Conservation (phyloP, 2,329 filamentous ascomycete genomes). For the Cordyceps cicadae region DNA sequence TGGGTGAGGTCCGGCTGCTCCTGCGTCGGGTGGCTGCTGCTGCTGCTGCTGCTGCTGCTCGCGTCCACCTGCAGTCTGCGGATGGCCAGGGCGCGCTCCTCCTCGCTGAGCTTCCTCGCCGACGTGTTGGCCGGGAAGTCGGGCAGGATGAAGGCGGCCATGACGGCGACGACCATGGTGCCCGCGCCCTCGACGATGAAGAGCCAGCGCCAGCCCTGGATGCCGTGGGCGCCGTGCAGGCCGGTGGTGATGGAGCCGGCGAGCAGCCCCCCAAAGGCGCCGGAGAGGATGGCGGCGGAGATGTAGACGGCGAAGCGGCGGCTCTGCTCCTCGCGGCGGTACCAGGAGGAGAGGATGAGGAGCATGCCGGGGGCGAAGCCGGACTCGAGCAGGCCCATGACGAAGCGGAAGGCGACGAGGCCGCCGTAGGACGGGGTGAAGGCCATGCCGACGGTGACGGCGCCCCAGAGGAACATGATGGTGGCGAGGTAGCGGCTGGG, state of each 20-base stretch:
- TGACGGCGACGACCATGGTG: constrained; percentile 54
- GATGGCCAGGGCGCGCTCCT: constrained; percentile 58
- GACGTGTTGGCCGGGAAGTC: constrained; percentile 64
- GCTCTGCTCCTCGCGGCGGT: constrained; percentile 46
- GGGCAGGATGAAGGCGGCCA: constrained; percentile 61
- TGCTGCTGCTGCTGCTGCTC: no score
- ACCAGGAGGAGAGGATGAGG: constrained; percentile 47
- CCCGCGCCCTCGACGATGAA: constrained; percentile 57
- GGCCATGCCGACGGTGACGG: constrained; percentile 44
- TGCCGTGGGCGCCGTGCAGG: constrained; percentile 54
- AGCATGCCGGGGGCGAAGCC: constrained; percentile 50
- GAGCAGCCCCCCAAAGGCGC: constrained; percentile 49
- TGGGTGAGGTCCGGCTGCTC: constrained; percentile 62
- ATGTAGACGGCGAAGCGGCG: constrained; percentile 48
- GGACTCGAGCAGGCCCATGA: constrained; percentile 47
- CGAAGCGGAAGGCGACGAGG: constrained; percentile 37
- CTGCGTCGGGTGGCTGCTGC: constrained; percentile 55
- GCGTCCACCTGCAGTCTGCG: constrained; percentile 57
- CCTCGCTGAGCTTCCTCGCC: constrained; percentile 49
- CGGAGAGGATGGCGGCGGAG: constrained; percentile 44
- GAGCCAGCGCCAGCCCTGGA: constrained; percentile 51
- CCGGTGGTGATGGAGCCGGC: constrained; percentile 48
- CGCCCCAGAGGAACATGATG: constrained; percentile 46
- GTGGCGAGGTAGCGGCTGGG: constrained; percentile 44
- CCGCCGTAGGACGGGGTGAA: constrained; percentile 40